Base-by-base conservation (phyloP, 2,329 filamentous ascomycete genomes). In the Peltaster fructicola region DNA sequence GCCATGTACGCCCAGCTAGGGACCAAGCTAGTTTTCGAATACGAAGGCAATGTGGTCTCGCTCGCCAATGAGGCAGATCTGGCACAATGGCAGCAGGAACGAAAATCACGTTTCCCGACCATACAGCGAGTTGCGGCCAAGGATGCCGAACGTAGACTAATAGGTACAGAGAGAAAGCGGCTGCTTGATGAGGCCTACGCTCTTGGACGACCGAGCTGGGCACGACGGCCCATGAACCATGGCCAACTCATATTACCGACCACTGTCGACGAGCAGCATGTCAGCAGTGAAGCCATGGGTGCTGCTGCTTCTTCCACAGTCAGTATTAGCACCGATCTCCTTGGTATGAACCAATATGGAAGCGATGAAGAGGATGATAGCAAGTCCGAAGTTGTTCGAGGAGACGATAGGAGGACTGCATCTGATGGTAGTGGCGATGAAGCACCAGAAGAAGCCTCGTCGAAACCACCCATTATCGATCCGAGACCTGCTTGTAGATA, bases 21-120 rank as follows among this genome's bases (percentile, higher is more conserved):
- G 39, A 25, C 30, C 3, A 38, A 42, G 11, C 33, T 49, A 12
- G 38, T 33, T 16, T 61, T 73, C 33, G 62, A 65, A 28, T 66
- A 68, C 38, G 57, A 60, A 35, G 64, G 65, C n/a, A 48, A 59
- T 38, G 57, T 63, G 21, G 45, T 63, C 3, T 61, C 54, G 0
- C 45, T 74, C 13, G 56, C 59, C 26, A 60, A 59, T 5, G 47
- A 61, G 9, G 66, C 67, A 30, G 82, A 93, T 43, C 62, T 93
- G 27, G 65, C 69, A 13, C 67, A 69, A 5, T 95, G 81, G 70
- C 68, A 90, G 34, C 70, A 70, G 24, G 81, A 92, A 48, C 70
- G 85, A 30, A 75, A 65, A 44, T 74, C 69, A 36, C 73, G 74
- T 25, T 95, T 68, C 46, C 85, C 85, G 2, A 93, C 84, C 3